These are phyloP conservation scores for Aspergillus sp. DNA, from an alignment of 2,329 filamentous ascomycete species.

Conservation along the genomic window DNA sequence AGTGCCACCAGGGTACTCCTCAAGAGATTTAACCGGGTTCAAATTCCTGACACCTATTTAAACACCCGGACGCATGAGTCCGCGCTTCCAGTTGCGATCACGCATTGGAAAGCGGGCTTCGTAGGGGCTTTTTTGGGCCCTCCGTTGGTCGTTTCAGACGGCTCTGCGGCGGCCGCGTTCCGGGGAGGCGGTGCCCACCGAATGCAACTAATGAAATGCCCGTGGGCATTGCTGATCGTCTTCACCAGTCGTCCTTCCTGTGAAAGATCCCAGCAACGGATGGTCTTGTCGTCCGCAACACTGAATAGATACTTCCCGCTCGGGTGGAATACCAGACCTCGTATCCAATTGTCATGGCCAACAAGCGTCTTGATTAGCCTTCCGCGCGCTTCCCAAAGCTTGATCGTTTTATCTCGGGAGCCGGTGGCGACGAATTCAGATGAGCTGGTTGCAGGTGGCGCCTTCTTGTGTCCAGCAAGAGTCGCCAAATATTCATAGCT, in stretches of 20 bases:
- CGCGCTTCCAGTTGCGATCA: slow-evolving; percentile 84
- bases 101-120: slow-evolving; percentile 66
- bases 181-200: slow-evolving; percentile 70
- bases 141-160: slow-evolving; percentile 12
- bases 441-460: slow-evolving; percentile 68
- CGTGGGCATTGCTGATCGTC: slow-evolving; percentile 71
- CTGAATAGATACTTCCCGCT: slow-evolving; percentile 87
- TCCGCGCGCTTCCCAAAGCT: slow-evolving; percentile 82
- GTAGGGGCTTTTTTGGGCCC: slow-evolving; percentile 28
- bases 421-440: slow-evolving; percentile 90
- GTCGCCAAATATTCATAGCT: slow-evolving; percentile 74
- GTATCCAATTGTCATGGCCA: slow-evolving; percentile 94
- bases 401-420: slow-evolving; percentile 85
- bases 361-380: slow-evolving; percentile 78
- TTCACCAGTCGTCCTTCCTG: slow-evolving; percentile 92
- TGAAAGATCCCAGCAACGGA: slow-evolving; percentile 88
- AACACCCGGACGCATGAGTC: slow-evolving; percentile 45
- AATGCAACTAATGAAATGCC: slow-evolving; percentile 81
- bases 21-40: background rate
- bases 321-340: slow-evolving; percentile 82
- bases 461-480: slow-evolving; percentile 78
- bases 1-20: background rate
- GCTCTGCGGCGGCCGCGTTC: slow-evolving; percentile 15
- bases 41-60: background rate
- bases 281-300: slow-evolving; percentile 83